These are phyloP conservation scores for Blastobotrys attinorum DNA, from an alignment of 805 yeast species.

Conservation along the genomic window DNA sequence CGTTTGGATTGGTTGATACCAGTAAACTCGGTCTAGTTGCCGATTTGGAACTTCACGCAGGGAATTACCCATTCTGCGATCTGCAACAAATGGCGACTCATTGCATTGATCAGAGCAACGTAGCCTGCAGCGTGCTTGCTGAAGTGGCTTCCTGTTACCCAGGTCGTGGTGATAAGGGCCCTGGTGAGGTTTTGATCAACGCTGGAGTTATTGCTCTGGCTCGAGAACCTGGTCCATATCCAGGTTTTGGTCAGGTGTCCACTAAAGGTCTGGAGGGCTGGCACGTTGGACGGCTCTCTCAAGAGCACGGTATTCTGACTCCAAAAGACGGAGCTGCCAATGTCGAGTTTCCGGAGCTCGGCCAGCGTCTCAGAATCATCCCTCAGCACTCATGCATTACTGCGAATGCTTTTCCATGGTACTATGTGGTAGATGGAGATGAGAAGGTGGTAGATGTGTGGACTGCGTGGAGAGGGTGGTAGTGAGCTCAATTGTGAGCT, in stretches of 20 bases:
- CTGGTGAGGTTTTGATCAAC: slow-evolving; percentile 59
- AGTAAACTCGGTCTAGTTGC: slow-evolving; percentile 20
- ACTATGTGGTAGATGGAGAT: slow-evolving; percentile 43
- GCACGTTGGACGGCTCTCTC: slow-evolving; percentile 61
- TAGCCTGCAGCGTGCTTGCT: slow-evolving; percentile 49
- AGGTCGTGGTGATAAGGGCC: slow-evolving; percentile 39
- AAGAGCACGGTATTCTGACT: slow-evolving; percentile 71
- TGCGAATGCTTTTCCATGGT: slow-evolving; percentile 52
- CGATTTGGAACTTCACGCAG: slow-evolving; percentile 66
- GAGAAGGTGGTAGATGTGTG: slow-evolving; percentile 52
- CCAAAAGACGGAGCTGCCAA: slow-evolving; percentile 29
- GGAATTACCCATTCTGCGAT: slow-evolving; percentile 67
- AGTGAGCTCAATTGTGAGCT: slow-evolving; percentile 3
- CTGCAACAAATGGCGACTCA: slow-evolving; percentile 71
- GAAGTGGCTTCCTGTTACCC: slow-evolving; percentile 55
- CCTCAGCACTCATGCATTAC: slow-evolving; percentile 75
- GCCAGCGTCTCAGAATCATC: slow-evolving; percentile 45
- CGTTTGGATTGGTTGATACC: slow-evolving; percentile 29
- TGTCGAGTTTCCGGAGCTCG: slow-evolving; percentile 26
- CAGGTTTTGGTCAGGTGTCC: slow-evolving; percentile 51
- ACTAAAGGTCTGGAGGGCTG: slow-evolving; percentile 41
- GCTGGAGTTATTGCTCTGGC: slow-evolving; percentile 68
- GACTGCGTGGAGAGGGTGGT: slow-evolving; percentile 54
- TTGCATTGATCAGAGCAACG: slow-evolving; percentile 38
- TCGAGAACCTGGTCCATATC: slow-evolving; percentile 51